Conservation (phyloP, 1,139 yeast species). For the Candida tetrigidarum region DNA sequence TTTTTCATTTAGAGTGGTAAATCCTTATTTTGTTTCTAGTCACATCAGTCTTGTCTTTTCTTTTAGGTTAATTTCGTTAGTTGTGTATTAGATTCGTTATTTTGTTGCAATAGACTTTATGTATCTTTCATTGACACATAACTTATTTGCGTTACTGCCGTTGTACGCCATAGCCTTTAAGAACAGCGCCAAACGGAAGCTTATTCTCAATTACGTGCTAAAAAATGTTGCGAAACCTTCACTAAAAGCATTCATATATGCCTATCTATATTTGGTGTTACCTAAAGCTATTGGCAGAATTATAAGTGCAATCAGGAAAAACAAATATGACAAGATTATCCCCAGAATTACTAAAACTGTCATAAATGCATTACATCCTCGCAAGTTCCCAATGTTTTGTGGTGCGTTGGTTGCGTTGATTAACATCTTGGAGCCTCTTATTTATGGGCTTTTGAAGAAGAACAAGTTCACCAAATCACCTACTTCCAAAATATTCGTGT, state of each 20-base stretch:
- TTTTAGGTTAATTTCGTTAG: no score
- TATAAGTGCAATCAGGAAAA: constrained; percentile 22
- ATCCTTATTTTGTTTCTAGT: no score
- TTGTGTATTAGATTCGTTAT: no score
- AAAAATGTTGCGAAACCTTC: constrained; percentile 28
- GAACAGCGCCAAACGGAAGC: constrained; percentile 3
- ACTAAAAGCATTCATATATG: constrained; percentile 34
- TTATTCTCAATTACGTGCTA: constrained; percentile 5
- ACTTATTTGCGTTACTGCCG: constrained; percentile 4
- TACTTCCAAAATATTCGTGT: constrained; percentile 28
- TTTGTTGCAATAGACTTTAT: no score
- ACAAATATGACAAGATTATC: constrained; percentile 20
- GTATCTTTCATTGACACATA: constrained; percentile 8
- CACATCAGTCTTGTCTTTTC: not conserved
- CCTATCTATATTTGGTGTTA: constrained; percentile 37
- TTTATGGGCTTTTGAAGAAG: constrained; percentile 22
- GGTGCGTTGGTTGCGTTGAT: constrained; percentile 34
- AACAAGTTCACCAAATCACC: constrained; percentile 13
- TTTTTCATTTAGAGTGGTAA: no score
- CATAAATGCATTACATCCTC: constrained; percentile 30
- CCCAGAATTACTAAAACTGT: constrained; percentile 22
- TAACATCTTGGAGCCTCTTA: constrained; percentile 38
- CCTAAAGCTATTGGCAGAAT: constrained; percentile 31
- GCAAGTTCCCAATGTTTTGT: constrained; percentile 35
- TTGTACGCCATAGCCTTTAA: not conserved